These are phyloP conservation scores for Cryptosporidium tyzzeri DNA, from an alignment of 169 alveolate genomes.

Conservation along the genomic window DNA sequence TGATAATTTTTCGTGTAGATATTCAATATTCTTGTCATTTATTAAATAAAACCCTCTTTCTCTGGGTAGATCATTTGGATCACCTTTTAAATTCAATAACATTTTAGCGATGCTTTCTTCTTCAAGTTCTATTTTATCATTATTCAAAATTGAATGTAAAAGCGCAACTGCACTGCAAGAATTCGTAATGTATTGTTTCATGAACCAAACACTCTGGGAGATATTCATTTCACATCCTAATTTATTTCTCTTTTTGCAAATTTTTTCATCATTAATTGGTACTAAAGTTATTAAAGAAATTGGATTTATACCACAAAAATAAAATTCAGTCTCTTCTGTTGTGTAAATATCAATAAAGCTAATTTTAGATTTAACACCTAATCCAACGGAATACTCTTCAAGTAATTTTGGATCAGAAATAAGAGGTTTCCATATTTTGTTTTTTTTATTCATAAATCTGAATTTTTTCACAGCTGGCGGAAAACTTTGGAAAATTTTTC, in stretches of 20 bases:
- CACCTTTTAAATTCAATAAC: background rate
- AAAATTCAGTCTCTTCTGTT: slow-evolving; percentile 26
- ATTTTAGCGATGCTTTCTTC: slow-evolving; percentile 19
- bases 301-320: background rate
- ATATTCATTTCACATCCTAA: background rate
- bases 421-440: slow-evolving; percentile 46
- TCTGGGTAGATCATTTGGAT: background rate
- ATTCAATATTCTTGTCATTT: background rate
- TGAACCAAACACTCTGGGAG: slow-evolving; percentile 26
- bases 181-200: slow-evolving; percentile 37
- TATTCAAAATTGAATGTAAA: slow-evolving; percentile 38
- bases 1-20: slow-evolving; percentile 25
- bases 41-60: slow-evolving; percentile 8
- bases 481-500: background rate
- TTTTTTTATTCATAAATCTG: background rate
- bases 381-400: background rate
- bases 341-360: slow-evolving; percentile 11
- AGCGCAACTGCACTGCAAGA: slow-evolving; percentile 51
- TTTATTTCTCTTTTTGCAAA: background rate
- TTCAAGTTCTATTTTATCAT: slow-evolving; percentile 5
- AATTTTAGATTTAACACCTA: slow-evolving; percentile 21
- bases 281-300: slow-evolving; percentile 24
- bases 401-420: slow-evolving; percentile 34
- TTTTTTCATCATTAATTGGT: slow-evolving; percentile 9
- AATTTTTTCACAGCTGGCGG: background rate